These are phyloP conservation scores for Trichoderma asperellum DNA, from an alignment of 2,329 filamentous ascomycete genomes.

Conservation along the genomic window DNA sequence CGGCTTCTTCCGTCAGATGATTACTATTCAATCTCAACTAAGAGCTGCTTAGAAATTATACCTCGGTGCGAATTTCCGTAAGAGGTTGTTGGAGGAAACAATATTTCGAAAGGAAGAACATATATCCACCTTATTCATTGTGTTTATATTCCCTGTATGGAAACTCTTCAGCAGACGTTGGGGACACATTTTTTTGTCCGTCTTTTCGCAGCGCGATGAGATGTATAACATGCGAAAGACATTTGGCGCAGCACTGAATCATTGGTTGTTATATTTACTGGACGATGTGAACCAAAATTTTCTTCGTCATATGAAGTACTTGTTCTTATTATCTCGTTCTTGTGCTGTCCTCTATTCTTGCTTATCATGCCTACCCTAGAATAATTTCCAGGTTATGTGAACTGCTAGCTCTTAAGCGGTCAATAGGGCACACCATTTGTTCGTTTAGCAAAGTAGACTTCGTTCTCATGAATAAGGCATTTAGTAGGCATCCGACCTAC, in stretches of 20 bases:
- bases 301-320: not conserved
- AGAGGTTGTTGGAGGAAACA: not conserved
- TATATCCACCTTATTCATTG: not conserved
- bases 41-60: not conserved
- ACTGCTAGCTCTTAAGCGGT: not conserved
- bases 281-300: not conserved
- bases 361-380: not conserved
- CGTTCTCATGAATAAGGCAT: not conserved
- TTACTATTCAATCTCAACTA: not conserved
- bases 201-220: not conserved
- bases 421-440: not conserved
- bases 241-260: not conserved
- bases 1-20: not conserved
- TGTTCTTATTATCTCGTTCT: too few species aligned
- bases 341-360: too few species aligned
- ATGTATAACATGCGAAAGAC: not conserved
- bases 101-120: not conserved
- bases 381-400: not conserved
- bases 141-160: not conserved
- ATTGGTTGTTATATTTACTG: not conserved
- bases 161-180: not conserved
- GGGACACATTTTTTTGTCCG: not conserved
- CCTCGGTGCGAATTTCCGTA: not conserved
- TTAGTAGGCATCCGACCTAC: not conserved
- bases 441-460: not conserved